Evolutionary conservation across 1,284 basidiomycete species (phyloP), one percentile per base, ranked within the genome.

Genomic region (Malassezia equina): DNA sequence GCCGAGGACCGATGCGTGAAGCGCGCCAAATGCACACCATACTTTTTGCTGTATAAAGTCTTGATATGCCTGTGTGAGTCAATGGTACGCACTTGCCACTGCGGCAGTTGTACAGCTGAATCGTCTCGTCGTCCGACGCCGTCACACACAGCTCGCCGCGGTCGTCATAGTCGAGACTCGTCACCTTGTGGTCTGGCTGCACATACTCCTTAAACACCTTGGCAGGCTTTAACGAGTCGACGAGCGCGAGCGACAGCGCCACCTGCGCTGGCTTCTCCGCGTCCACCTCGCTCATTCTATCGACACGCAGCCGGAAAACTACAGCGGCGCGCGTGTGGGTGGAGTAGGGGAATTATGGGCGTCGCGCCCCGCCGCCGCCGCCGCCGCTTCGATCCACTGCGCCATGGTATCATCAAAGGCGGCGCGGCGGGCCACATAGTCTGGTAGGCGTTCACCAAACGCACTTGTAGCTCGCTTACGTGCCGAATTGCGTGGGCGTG

Each of bases 31-130:
- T 91, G 86, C 27, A 90, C 86, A 1, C 94, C 94, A 75, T 98
- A 98, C 76, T 99, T 99, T 75, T 91, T 89, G 0, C 90, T 95
- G 65, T 86, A 83, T 3, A 91, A 76, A 1, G 83, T 85, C 75
- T 88, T 88, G 32, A 82, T 65, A 56, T 83, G 82, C 71, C 80
- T 57, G 46, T 13, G 31, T 46, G 8, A 31, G 29, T 24, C 28
- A 23, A 7, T 24, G 4, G 28, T n/a, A 56, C 91, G 84, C 80
- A 84, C 91, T 87, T 90, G 78, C 91, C 94, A 64, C 81, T 83
- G 78, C 85, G 85, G 69, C 85, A 86, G 74, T 82, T 90, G 73
- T 90, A 98, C 52, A 95, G 69, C 45, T 88, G 81, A 75, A 98
- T 89, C 1, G 84, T 85, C 76, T 96, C 91, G 71, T 98, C 93